These are phyloP conservation scores for Paramecium primaurelia DNA, from an alignment of 73 alveolate genomes.

Conservation along the genomic window DNA sequence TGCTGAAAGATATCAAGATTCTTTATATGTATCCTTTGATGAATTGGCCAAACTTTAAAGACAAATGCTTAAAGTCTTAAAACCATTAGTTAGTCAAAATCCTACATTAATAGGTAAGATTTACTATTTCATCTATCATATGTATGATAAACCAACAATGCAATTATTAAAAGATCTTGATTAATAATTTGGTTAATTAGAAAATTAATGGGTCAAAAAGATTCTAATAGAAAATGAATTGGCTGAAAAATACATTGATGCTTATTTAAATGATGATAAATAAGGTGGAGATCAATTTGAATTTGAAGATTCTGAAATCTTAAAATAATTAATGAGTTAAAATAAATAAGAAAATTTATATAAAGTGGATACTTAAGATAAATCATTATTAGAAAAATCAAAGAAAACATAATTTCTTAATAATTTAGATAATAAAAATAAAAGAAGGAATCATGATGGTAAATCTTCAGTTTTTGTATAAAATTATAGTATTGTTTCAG, in stretches of 20 bases:
- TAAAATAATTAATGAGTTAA: background rate
- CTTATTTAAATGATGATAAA: background rate
- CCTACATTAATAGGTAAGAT: background rate
- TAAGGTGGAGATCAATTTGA: background rate
- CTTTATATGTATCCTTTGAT: background rate
- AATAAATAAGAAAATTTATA: background rate
- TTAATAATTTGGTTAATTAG: background rate
- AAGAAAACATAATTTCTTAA: background rate
- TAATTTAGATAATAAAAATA: background rate
- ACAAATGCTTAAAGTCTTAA: background rate
- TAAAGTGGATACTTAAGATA: background rate
- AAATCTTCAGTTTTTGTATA: background rate
- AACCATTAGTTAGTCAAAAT: background rate
- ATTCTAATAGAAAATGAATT: background rate
- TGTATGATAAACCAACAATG: slow-evolving; percentile 9
- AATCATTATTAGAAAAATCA: background rate
- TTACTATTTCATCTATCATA: slow-evolving; percentile 30
- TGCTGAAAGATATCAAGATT: background rate
- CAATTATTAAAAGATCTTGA: background rate
- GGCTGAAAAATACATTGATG: background rate
- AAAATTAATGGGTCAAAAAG: slow-evolving; percentile 8
- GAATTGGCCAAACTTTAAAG: background rate
- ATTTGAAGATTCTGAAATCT: slow-evolving; percentile 17
- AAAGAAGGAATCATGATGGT: background rate
- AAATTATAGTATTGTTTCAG: background rate